Percentiles rank a stretch among this genome's conserved stretches.
phyloP scores from a whole-genome alignment of 441 rosid genomes.

The Croton setiger region DNA sequence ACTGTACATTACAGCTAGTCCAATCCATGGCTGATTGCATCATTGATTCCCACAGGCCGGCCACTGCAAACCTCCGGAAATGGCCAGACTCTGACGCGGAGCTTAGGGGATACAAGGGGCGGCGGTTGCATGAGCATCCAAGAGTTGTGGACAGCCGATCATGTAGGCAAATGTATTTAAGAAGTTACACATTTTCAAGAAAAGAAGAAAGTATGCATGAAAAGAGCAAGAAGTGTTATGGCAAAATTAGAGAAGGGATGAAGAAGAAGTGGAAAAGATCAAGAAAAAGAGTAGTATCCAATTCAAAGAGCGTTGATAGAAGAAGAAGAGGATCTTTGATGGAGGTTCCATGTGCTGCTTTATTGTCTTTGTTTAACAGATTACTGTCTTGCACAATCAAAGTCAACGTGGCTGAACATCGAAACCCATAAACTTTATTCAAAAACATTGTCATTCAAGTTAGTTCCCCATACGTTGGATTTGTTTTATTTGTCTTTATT shows the following conservation, averaged over 20 bases:
- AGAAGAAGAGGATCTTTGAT: slow-evolving; percentile 5
- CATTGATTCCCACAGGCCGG: slow-evolving; percentile 23
- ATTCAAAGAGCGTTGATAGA: not conserved
- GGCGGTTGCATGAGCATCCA: slow-evolving; percentile 13
- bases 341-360: slow-evolving; percentile 23
- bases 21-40: slow-evolving; percentile 27
- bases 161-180: slow-evolving; percentile 52
- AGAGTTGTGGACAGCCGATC: slow-evolving; percentile 43
- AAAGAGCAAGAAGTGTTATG: slow-evolving; percentile 32
- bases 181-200: slow-evolving; percentile 46
- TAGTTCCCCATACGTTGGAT: too few species aligned
- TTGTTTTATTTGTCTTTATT: too few species aligned
- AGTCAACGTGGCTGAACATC: slow-evolving; percentile 36
- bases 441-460: not conserved
- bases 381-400: slow-evolving; percentile 36
- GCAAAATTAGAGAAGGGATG: slow-evolving; percentile 21
- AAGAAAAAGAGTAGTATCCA: not conserved
- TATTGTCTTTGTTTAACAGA: slow-evolving; percentile 26
- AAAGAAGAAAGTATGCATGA: slow-evolving; percentile 33
- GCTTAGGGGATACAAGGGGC: not conserved
- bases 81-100: slow-evolving; percentile 31
- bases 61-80: slow-evolving; percentile 33
- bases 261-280: slow-evolving; percentile 13
- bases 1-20: not conserved
- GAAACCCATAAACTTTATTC: not conserved